phyloP scores from a whole-genome alignment of 352 stramenopile species.

The Globisporangium recalcitrans region DNA sequence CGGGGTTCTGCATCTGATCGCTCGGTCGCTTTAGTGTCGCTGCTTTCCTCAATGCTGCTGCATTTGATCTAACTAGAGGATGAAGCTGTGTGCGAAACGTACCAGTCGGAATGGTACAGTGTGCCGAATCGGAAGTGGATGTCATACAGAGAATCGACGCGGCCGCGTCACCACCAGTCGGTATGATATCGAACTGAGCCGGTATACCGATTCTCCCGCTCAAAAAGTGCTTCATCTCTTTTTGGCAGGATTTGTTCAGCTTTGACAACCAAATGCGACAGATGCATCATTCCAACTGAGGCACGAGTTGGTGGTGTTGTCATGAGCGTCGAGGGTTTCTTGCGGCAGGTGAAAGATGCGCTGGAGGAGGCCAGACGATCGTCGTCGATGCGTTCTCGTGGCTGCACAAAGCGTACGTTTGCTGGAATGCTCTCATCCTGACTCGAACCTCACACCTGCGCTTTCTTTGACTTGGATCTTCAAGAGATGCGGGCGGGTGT shows the following conservation, averaged over 20 bases:
- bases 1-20: conserved; percentile 19
- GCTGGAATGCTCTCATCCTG: neutral
- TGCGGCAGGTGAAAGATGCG: conserved; percentile 52
- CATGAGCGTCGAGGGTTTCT: conserved; percentile 68
- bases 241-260: conserved; percentile 2
- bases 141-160: conserved; percentile 12
- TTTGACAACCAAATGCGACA: conserved; percentile 5
- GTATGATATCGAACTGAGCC: neutral
- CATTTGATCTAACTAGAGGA: no score
- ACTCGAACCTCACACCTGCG: neutral
- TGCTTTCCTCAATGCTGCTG: neutral
- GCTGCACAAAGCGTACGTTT: conserved; percentile 74
- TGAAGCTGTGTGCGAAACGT: conserved; percentile 1
- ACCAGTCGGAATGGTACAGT: conserved; percentile 4
- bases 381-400: conserved; percentile 73
- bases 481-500: neutral
- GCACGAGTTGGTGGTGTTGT: no score
- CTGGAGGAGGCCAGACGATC: conserved; percentile 51
- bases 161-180: conserved; percentile 8
- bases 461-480: neutral
- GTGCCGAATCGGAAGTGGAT: conserved; percentile 4
- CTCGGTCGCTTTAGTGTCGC: neutral
- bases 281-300: no score
- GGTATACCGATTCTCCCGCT: conserved; percentile 2
- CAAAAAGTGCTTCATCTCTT: neutral